phyloP scores from a whole-genome alignment of 768 basidiomycete genomes.

The Hypholoma fasciculare region DNA sequence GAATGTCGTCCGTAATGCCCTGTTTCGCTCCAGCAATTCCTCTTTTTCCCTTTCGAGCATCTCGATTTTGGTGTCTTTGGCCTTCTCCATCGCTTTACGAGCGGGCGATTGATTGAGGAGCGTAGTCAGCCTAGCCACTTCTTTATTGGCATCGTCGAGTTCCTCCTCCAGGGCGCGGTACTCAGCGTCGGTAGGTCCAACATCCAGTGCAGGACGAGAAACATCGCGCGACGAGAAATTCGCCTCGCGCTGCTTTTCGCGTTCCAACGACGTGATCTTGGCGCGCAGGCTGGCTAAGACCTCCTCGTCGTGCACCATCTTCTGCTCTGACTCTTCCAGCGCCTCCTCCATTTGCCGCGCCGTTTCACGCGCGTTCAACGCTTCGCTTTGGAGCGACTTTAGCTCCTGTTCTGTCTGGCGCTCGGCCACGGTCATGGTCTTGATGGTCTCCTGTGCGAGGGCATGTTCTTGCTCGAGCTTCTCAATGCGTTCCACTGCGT shows the following conservation, averaged over 20 bases:
- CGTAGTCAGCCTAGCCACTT: constrained; percentile 70
- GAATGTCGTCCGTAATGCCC: constrained; percentile 51
- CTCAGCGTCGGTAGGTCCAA: constrained; percentile 50
- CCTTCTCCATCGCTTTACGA: constrained; percentile 74
- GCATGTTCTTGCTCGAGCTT: constrained; percentile 57
- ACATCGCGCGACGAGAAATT: constrained; percentile 23
- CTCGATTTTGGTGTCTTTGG: constrained; percentile 75
- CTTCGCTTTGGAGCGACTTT: constrained; percentile 53
- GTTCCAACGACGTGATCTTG: constrained; percentile 55
- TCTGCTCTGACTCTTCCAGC: constrained; percentile 70
- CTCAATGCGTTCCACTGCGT: constrained; percentile 52
- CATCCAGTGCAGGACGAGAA: constrained; percentile 25
- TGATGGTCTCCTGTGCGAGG: constrained; percentile 43
- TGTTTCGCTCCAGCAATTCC: constrained; percentile 72
- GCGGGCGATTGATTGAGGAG: constrained; percentile 72
- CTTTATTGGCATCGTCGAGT: constrained; percentile 73
- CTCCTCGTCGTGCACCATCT: constrained; percentile 64
- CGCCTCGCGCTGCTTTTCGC: constrained; percentile 43
- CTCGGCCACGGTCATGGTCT: constrained; percentile 42
- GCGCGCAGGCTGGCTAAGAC: constrained; percentile 48
- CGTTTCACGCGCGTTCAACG: constrained; percentile 52
- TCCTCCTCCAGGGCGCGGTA: constrained; percentile 71
- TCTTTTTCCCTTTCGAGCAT: constrained; percentile 77
- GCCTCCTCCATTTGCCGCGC: constrained; percentile 74
- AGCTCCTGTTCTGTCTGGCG: constrained; percentile 49